A percentile compares a stretch with the other conserved stretches of the same genome.
These are phyloP conservation scores for Penicillium pulvis DNA, from an alignment of 495 filamentous ascomycete species.

Conservation along the genomic window DNA sequence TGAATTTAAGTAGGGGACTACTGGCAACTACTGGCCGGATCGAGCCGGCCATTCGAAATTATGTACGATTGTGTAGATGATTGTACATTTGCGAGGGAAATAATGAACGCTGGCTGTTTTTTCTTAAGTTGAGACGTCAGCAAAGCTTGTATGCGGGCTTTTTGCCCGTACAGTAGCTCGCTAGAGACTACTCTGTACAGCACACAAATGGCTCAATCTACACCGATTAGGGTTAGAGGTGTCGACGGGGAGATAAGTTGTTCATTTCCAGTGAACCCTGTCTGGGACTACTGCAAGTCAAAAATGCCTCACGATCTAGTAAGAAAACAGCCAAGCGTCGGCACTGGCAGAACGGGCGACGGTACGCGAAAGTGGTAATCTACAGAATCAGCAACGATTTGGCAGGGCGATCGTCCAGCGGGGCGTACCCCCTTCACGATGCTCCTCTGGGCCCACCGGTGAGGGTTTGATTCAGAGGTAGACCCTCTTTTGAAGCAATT, in stretches of 20 bases:
- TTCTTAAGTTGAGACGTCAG: too few species aligned
- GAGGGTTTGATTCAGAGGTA: slow-evolving; percentile 31
- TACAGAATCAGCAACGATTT: slow-evolving; percentile 18
- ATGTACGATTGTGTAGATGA: not conserved
- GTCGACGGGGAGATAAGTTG: slow-evolving; percentile 3
- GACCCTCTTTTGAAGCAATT: slow-evolving; percentile 13
- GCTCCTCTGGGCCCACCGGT: slow-evolving; percentile 34
- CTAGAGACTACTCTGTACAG: not conserved
- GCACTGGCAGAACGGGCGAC: slow-evolving; percentile 10
- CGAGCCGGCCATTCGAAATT: not conserved
- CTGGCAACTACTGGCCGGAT: not conserved
- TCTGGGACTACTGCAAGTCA: slow-evolving; percentile 15
- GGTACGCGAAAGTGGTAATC: slow-evolving; percentile 10
- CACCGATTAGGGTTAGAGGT: slow-evolving; percentile 5
- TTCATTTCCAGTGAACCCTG: slow-evolving; percentile 4
- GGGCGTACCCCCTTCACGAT: slow-evolving; percentile 24
- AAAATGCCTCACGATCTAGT: slow-evolving; percentile 26
- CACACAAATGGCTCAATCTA: slow-evolving; percentile 3
- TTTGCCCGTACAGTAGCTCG: not conserved
- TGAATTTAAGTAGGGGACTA: slow-evolving; percentile 12
- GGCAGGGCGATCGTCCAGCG: slow-evolving; percentile 35
- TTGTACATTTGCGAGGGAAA: not conserved
- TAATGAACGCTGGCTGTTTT: not conserved
- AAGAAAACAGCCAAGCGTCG: slow-evolving; percentile 3
- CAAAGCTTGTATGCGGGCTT: not conserved